Evolutionary conservation across 306 rosid species (phyloP), one percentile per base, ranked within the genome.

Genomic region (Cicer chorassanicum): DNA sequence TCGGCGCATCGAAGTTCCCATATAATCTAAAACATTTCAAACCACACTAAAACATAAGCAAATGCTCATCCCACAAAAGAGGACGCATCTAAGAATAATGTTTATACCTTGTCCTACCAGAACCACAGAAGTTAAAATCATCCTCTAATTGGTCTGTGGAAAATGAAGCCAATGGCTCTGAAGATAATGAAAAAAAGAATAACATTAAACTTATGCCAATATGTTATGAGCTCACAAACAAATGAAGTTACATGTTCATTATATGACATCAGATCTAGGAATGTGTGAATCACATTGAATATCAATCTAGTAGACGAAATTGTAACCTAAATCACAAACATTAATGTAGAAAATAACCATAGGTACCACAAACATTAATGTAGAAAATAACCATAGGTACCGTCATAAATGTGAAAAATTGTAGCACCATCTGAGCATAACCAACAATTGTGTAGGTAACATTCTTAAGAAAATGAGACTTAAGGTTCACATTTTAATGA

Each of bases 91-190:
- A 44, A 39, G 48, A 68, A 63, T 55, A 64, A 7, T 74, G 69
- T 38, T 50, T 82, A 11, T 87, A 91, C 98, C 98, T 87, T 83
- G 80, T 70, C 74, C 78, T 40, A 42, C 65, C 78, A 70, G 82
- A 72, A 79, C 50, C 59, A 43, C 39, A 65, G 67, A 83, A 72
- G 62, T 87, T 88, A 75, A 40, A 70, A 67, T 86, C 90, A 68
- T 78, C 69, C 57, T 89, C 91, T 11, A 84, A 15, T 39, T 43
- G 85, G 78, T 79, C 83, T 81, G 78, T 72, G 44, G 68, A 84
- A 81, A 78, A 72, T 65, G 88, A 79, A 53, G 80, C 34, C 56
- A 79, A 62, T 38, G 85, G 81, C 68, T 81, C 96, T 93, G 89
- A 77, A 72, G 43, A 76, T 24, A 64, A 70, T 64, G 74, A 21